Percentiles rank a stretch among this genome's conserved stretches.
Conservation (phyloP, 106 monocot genomes). For the Dendrobium huoshanense region DNA sequence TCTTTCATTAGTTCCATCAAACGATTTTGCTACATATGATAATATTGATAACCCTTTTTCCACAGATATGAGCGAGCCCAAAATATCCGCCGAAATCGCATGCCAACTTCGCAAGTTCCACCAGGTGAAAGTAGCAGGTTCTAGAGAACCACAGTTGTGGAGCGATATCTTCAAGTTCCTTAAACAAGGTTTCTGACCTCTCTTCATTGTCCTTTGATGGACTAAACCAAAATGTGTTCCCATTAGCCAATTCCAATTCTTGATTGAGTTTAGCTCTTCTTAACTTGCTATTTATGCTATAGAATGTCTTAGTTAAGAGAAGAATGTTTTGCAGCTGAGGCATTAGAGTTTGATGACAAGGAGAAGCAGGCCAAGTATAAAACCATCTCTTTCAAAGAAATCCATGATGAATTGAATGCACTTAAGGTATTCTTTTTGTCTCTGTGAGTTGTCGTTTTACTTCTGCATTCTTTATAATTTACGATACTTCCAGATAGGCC, state of each 20-base stretch:
- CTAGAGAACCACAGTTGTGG: constrained; percentile 89
- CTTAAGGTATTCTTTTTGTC: constrained; percentile 54
- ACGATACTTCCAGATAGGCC: not conserved
- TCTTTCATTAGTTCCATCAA: not conserved
- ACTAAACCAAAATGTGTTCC: not conserved
- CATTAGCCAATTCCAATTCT: not conserved
- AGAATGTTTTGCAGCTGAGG: constrained; percentile 48
- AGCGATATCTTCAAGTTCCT: constrained; percentile 71
- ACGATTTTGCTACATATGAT: not conserved
- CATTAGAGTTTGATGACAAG: constrained; percentile 54
- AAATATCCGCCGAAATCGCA: constrained; percentile 78
- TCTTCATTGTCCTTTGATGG: not conserved
- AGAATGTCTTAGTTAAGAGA: constrained; percentile 11
- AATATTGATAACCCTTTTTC: constrained; percentile 1
- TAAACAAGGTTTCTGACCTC: constrained; percentile 44
- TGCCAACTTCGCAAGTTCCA: constrained; percentile 69
- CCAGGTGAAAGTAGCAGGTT: constrained; percentile 67
- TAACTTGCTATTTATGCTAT: not conserved
- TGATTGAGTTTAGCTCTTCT: too few species aligned
- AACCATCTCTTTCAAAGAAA: constrained; percentile 65
- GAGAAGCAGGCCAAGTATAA: constrained; percentile 60
- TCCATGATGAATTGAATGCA: constrained; percentile 48
- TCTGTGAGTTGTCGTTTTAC: not conserved
- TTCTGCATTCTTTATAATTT: not conserved
- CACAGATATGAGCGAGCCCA: constrained; percentile 81